These are phyloP conservation scores for Colletotrichum sp. DNA, from an alignment of 2,329 filamentous ascomycete genomes.

Conservation along the genomic window DNA sequence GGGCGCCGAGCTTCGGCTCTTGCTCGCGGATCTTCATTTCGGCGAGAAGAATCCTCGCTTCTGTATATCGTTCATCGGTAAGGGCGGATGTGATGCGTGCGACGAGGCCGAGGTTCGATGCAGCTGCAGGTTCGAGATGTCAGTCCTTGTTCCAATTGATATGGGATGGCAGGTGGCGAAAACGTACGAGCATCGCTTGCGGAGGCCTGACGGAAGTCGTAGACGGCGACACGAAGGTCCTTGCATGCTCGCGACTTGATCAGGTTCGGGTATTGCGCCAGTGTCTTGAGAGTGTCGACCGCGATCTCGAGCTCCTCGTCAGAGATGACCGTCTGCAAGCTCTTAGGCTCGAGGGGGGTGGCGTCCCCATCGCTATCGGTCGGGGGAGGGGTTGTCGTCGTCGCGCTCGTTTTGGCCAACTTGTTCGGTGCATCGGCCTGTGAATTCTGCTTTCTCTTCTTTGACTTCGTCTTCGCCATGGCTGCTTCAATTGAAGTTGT, in stretches of 20 bases:
- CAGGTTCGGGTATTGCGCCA: conserved; percentile 63
- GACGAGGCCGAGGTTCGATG: conserved; percentile 60
- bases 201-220: conserved; percentile 72
- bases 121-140: background rate
- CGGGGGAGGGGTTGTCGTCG: conserved; percentile 37
- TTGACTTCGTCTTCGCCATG: conserved; percentile 51
- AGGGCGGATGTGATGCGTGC: conserved; percentile 70
- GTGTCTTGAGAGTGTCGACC: conserved; percentile 65
- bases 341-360: conserved; percentile 48
- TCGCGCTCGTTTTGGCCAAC: conserved; percentile 37
- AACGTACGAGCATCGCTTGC: conserved; percentile 61
- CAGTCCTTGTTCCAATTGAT: background rate
- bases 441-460: conserved; percentile 50
- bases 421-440: conserved; percentile 42
- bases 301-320: conserved; percentile 71
- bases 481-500: background rate
- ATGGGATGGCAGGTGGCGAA: background rate
- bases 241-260: conserved; percentile 75
- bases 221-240: conserved; percentile 69
- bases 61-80: conserved; percentile 67
- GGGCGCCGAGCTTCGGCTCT: conserved; percentile 69
- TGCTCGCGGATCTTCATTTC: conserved; percentile 74
- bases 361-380: conserved; percentile 28
- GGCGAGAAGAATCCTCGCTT: conserved; percentile 69
- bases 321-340: conserved; percentile 59